Evolutionary conservation across 1,284 basidiomycete species (phyloP), one percentile per base, ranked within the genome.

Genomic region (Austropuccinia psidii): DNA sequence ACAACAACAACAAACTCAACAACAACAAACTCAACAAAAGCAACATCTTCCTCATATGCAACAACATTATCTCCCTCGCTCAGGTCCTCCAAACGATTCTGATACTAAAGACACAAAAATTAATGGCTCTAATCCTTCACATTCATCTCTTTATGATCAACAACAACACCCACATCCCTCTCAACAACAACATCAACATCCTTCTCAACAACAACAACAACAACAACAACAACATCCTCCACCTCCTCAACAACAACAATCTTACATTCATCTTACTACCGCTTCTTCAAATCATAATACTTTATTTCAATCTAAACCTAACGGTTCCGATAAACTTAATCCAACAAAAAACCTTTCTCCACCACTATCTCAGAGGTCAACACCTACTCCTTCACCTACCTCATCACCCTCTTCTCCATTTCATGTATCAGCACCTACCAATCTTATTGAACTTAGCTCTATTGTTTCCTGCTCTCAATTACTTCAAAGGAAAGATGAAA

Each of bases 401-500:
- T 60, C 67, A 47, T 58, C 54, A 19, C 54, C 54, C 1, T 60
- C 67, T 2, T 47, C 55, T 27, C 55, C 67, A n/a, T 47, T 39
- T 29, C 55, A 52, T 8, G 9, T 24, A 52, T 60, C 67, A 39
- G 55, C 67, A 24, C 54, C 54, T 27, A 43, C 52, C 19, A 70
- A 60, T 39, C 27, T 60, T 43, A 58, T 58, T 37, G 55, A 58
- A n/a, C 67, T 58, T 31, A 58, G 60, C 43, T 70, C 67, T 29
- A 58, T 60, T 49, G 54, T 70, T 33, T 58, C 67, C 8, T 70
- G 35, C 39, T 70, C 54, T 13, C 67, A 70, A 60, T 43, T 58
- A 49, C 43, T 60, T 21, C 67, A 58, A 50, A 47, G 52, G n/a
- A 58, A 70, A 41, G 52, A 58, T 35, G 67, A 70, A 21, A 55